Base-by-base conservation (phyloP, 331 rosid species). In the Acacia pycnantha region DNA sequence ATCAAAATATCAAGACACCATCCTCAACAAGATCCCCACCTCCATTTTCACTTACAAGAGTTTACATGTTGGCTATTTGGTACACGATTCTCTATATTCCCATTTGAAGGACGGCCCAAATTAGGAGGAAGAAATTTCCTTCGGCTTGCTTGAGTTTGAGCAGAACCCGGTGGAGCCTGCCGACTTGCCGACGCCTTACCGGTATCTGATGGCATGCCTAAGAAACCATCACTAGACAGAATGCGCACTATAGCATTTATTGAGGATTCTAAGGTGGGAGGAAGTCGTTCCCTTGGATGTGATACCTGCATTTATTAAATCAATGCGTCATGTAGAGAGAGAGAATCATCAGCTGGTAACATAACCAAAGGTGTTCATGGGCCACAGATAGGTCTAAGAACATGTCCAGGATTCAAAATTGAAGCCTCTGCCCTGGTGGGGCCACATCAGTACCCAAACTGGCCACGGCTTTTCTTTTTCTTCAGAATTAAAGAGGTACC, bases 211-310 rank as follows among this genome's bases (percentile, higher is more conserved):
- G 88, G 19, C 75, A 90, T 41, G 72, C 94, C 94, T 4, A 84
- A 67, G 29, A 90, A 79, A 27, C 95, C 97, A 51, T 92, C 99
- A 24, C 44, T 86, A 3, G 97, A 91, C 84, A 96, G 84, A 78
- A 92, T 87, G 73, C 88, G 35, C 41, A 91, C 80, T 54, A 96
- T 54, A 66, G 97, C 92, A 69, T 85, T 62, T 68, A 92, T n/a
- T 4, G 98, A 89, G 47, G 86, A 89, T 15, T 46, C 88, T 24
- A 96, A 89, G 54, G 77, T 73, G 29, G 94, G 86, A 79, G 99
- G 99, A 89, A 94, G 94, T 77, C 78, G 53, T 62, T 79, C 76
- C 77, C 77, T 85, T 24, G 98, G 92, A 83, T 87, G 86, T 8
- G 90, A 88, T 44, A 91, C 92, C 99, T 96, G 86, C 84, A 90